These are phyloP conservation scores for Paecilomyces formosus DNA, from an alignment of 2,329 filamentous ascomycete genomes.

Conservation along the genomic window DNA sequence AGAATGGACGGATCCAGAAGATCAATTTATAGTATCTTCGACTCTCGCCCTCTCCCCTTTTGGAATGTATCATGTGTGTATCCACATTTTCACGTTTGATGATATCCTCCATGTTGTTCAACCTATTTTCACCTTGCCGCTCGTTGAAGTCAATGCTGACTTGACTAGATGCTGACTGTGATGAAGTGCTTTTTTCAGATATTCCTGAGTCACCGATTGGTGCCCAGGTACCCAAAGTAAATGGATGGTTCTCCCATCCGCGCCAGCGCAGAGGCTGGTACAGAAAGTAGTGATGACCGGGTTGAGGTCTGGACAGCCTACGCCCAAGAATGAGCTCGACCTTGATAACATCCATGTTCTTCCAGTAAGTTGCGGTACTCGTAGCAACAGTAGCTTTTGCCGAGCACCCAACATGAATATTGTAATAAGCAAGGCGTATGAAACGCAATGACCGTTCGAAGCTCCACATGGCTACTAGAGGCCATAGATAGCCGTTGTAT, in stretches of 20 bases:
- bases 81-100: background rate
- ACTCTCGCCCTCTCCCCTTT: background rate
- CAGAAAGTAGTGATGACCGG: conserved; percentile 43
- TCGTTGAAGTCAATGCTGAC: background rate
- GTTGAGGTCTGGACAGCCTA: conserved; percentile 20
- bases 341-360: conserved; percentile 32
- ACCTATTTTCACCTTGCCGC: background rate
- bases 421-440: conserved; percentile 33
- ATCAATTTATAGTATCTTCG: conserved; percentile 23
- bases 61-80: background rate
- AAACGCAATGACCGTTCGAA: conserved; percentile 38
- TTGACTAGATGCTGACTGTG: background rate
- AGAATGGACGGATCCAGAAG: conserved; percentile 40
- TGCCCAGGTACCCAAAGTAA: conserved; percentile 27
- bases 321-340: conserved; percentile 31
- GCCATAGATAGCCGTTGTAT: conserved; percentile 36
- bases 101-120: background rate
- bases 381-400: conserved; percentile 15
- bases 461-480: conserved; percentile 39
- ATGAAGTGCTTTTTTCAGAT: background rate
- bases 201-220: background rate
- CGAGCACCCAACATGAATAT: conserved; percentile 21
- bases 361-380: conserved; percentile 31
- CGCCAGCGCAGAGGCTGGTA: conserved; percentile 33
- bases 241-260: conserved; percentile 44